Percentiles rank a stretch among this genome's conserved stretches.
These are phyloP conservation scores for Hansfordia pulvinata DNA, from an alignment of 2,329 filamentous ascomycete species.

Conservation along the genomic window DNA sequence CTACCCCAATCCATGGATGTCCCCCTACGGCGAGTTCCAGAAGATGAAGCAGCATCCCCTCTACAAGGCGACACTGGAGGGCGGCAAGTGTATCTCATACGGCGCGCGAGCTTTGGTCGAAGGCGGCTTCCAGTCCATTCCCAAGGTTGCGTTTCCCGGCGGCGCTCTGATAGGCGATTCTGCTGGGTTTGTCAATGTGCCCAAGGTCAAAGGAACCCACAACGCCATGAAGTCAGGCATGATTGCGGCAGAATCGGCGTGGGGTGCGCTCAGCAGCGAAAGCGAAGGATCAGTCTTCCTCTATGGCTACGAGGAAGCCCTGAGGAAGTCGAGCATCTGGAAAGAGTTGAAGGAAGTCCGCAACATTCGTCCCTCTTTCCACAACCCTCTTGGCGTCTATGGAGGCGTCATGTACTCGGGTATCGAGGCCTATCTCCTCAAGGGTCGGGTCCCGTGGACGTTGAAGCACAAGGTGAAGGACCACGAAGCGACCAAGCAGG, in stretches of 20 bases:
- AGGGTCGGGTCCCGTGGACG: constrained; percentile 83
- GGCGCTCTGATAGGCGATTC: constrained; percentile 93
- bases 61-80: constrained; percentile 76
- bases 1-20: constrained; percentile 93
- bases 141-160: constrained; percentile 91
- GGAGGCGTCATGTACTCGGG: constrained; percentile 89
- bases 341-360: constrained; percentile 87
- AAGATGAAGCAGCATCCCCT: constrained; percentile 97
- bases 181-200: constrained; percentile 91
- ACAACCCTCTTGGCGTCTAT: constrained; percentile 72
- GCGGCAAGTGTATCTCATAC: constrained; percentile 95
- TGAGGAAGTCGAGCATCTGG: constrained; percentile 83
- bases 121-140: constrained; percentile 94
- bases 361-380: constrained; percentile 95
- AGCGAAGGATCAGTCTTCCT: constrained; percentile 69
- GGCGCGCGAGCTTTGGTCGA: constrained; percentile 84
- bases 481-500: constrained; percentile 63
- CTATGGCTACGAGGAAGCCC: constrained; percentile 82
- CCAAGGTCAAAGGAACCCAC: constrained; percentile 97
- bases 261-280: constrained; percentile 49
- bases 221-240: constrained; percentile 97
- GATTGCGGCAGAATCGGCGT: constrained; percentile 86
- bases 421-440: constrained; percentile 76
- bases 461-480: constrained; percentile 73
- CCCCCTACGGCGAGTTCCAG: constrained; percentile 92